phyloP scores from a whole-genome alignment of 345 rosid species.

The Acer saccharum region DNA sequence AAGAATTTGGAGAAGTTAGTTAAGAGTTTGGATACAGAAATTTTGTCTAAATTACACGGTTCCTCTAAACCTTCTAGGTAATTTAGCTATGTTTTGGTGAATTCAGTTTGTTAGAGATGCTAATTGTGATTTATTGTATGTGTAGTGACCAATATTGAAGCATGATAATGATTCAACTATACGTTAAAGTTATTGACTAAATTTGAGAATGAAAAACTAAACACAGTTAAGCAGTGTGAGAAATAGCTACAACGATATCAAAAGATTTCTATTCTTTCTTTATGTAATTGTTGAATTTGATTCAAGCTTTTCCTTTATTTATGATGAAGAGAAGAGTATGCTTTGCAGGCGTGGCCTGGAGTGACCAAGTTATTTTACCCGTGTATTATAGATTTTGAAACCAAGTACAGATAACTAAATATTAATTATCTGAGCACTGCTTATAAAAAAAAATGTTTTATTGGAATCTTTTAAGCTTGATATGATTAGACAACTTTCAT shows the following conservation, averaged over 20 bases:
- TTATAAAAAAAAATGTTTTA: neutral
- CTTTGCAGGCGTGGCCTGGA: neutral
- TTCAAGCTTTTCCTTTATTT: neutral
- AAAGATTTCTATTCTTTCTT: neutral
- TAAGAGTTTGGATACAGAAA: constrained; percentile 42
- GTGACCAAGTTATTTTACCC: neutral
- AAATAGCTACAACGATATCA: neutral
- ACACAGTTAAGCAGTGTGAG: neutral
- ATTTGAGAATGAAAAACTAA: neutral
- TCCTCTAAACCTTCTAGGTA: constrained; percentile 40
- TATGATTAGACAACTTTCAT: neutral
- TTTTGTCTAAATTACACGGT: constrained; percentile 49
- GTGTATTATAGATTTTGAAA: neutral
- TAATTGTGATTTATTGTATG: neutral
- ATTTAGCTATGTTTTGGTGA: constrained; percentile 9
- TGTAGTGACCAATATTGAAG: neutral
- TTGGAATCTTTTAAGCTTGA: neutral
- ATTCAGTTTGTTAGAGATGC: neutral
- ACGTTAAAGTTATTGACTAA: neutral
- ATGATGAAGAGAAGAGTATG: neutral
- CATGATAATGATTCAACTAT: neutral
- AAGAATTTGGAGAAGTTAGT: constrained; percentile 65
- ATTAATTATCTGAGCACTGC: neutral
- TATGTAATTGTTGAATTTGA: neutral
- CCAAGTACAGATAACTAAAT: neutral